Base-by-base conservation (phyloP, 2,329 filamentous ascomycete species). In the Fusarium tjaetaba region DNA sequence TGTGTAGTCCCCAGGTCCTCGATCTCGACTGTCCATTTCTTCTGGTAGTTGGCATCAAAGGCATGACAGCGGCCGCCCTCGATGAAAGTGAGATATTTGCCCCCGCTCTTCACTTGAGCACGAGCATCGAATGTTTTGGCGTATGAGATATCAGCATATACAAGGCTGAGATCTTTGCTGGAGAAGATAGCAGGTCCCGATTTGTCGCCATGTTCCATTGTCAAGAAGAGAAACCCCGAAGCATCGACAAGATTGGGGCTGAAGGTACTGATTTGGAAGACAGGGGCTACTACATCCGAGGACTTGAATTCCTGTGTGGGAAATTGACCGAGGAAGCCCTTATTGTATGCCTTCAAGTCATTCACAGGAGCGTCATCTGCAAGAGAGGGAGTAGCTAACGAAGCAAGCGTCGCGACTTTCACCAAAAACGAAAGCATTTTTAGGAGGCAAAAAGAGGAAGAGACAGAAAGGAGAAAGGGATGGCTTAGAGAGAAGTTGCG, bases 231-330 rank as follows among this genome's bases (percentile, higher is more conserved):
- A 41, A 75, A 77, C 4, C 70, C 72, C 7, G 72, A 65, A 20
- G 52, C 56, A 51, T 76, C 74, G 22, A 77, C 63, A 24, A 68
- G 70, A 32, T 62, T 64, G 6, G 63, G 65, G 22, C 68, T 45
- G 46, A 76, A 75, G 11, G 65, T 61, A n/a, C 71, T 76, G 65
- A 76, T 57, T 36, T 76, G 74, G 18, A 77, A 77, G 13, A 77
- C 26, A 18, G 74, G 74, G 28, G 74, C 74, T 14, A 77, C 49
- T 16, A 61, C 46, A 43, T 73, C 42, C 7, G 72, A 75, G 22
- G 74, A 76, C 16, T 41, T 67, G 45, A 76, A 76, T 14, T 53
- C 43, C 57, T 76, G 74, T n/a, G 59, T 66, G 42, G 74, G 74
- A 32, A 75, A 75, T 32, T 60, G 67, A 16, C 72, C 72, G 30